phyloP scores from a whole-genome alignment of 176 grass and related monocot genomes.

The maize (Zea mays) region Zm-B73-REFERENCE-NAM-5.0 NC_050102.1:149969501-149970000 shows the following conservation, averaged over 20 bases:
- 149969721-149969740: conserved; percentile 76
- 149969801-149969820: conserved; percentile 95
- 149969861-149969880: conserved; percentile 80
- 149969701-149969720: conserved; percentile 63
- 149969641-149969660: conserved; percentile 88
- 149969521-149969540: no score
- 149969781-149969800: conserved; percentile 90
- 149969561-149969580: no score
- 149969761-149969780: conserved; percentile 69
- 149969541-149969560: no score
- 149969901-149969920: conserved; percentile 95
- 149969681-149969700: conserved; percentile 73
- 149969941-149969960: conserved; percentile 49
- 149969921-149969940: conserved; percentile 69
- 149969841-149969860: conserved; percentile 58
- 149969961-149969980: conserved; percentile 72
- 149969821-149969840: conserved; percentile 51
- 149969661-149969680: conserved; percentile 93
- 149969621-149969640: conserved; percentile 74
- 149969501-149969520: no score
- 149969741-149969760: conserved; percentile 59
- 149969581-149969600: background rate
- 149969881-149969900: conserved; percentile 88
- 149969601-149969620: conserved; percentile 66
- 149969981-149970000: conserved; percentile 90